Percentiles rank a stretch among this genome's conserved stretches.
Evolutionary conservation across 208 protist species (phyloP).

Genomic region (Phytomonas sp.): DNA sequence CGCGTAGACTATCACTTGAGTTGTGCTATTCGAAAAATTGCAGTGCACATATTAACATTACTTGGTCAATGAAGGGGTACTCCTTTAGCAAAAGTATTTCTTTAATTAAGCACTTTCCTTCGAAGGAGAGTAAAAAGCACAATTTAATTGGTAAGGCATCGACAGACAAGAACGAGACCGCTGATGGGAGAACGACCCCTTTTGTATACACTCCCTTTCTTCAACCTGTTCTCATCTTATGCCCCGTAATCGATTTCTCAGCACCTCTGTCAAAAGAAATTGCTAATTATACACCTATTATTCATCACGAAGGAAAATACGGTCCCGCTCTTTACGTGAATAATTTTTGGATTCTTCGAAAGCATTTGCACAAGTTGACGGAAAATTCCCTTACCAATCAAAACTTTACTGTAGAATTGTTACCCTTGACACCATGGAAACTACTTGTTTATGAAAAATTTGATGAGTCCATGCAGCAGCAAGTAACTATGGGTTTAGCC

Average conservation of each 20-base stretch:
- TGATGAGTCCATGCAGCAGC: constrained; percentile 63
- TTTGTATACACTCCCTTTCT: constrained; percentile 21
- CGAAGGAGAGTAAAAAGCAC: constrained; percentile 22
- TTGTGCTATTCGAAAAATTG: constrained; percentile 20
- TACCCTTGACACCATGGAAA: constrained; percentile 50
- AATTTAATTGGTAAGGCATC: constrained; percentile 12
- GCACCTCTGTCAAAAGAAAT: constrained; percentile 37
- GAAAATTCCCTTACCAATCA: not conserved
- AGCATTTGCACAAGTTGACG: constrained; percentile 51
- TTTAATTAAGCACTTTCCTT: constrained; percentile 25
- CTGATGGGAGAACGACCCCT: not conserved
- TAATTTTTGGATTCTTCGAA: constrained; percentile 91
- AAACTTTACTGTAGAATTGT: constrained; percentile 43
- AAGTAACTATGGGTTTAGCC: constrained; percentile 54
- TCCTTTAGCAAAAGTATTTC: constrained; percentile 16
- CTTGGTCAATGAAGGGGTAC: constrained; percentile 21
- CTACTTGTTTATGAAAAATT: constrained; percentile 73
- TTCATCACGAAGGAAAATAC: constrained; percentile 41
- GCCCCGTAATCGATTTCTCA: constrained; percentile 65
- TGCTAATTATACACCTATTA: constrained; percentile 27
- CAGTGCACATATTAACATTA: constrained; percentile 15
- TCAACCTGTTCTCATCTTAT: constrained; percentile 54
- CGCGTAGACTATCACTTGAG: constrained; percentile 16
- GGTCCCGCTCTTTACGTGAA: constrained; percentile 89
- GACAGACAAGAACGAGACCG: constrained; percentile 3